Evolutionary conservation across 441 rosid genomes (phyloP).

Genomic region (Adansonia grandidieri): DNA sequence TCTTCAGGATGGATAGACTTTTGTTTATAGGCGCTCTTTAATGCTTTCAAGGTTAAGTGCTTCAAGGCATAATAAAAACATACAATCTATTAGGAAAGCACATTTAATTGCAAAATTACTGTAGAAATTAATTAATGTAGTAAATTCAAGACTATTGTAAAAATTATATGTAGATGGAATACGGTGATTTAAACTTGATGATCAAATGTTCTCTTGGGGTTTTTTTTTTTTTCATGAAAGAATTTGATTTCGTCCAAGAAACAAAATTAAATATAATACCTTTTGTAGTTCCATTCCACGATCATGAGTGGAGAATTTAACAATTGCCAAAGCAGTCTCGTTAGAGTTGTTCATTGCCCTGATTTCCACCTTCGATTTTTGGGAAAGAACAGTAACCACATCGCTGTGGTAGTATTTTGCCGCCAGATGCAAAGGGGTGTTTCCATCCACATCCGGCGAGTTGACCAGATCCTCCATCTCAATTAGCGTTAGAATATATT

Average conservation of each 20-base stretch:
- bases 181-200: no score
- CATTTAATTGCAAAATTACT: no score
- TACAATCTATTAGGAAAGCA: no score
- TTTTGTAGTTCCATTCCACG: constrained; percentile 26
- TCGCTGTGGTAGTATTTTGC: constrained; percentile 15
- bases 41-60: constrained; percentile 15
- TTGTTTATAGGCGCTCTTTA: background rate
- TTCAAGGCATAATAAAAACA: background rate
- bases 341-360: background rate
- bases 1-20: background rate
- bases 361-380: constrained; percentile 20
- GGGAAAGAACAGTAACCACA: constrained; percentile 16
- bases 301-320: background rate
- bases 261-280: constrained; percentile 3
- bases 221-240: no score
- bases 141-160: no score
- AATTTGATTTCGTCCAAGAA: background rate
- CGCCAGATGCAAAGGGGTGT: constrained; percentile 35
- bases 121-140: no score
- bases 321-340: background rate
- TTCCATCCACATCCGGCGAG: constrained; percentile 28
- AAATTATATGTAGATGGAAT: no score
- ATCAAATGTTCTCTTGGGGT: no score
- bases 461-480: constrained; percentile 31
- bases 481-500: background rate